Evolutionary conservation across 257 asterid genomes (phyloP).

Genomic region (Striga asiatica): DNA sequence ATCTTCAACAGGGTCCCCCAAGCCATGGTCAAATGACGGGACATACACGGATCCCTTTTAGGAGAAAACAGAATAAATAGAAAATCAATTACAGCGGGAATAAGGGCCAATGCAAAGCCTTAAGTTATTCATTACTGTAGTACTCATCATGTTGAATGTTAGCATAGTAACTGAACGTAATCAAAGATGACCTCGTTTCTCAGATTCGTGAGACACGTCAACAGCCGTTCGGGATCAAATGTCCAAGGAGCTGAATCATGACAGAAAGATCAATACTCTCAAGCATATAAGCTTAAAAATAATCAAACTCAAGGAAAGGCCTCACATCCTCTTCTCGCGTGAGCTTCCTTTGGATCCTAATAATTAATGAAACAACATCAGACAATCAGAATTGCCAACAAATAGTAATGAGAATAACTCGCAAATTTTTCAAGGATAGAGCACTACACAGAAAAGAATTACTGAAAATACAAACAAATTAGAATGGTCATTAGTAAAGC

Average conservation of each 20-base stretch:
- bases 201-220: conserved; percentile 52
- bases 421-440: not conserved
- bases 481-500: not conserved
- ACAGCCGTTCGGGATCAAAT: conserved; percentile 61
- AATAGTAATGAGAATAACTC: not conserved
- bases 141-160: not conserved
- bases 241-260: conserved; percentile 90
- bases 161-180: not conserved
- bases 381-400: conserved; percentile 13
- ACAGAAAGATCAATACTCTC: conserved; percentile 15
- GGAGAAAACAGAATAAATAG: conserved; percentile 5
- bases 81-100: conserved; percentile 7
- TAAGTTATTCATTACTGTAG: not conserved
- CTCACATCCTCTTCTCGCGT: conserved; percentile 94
- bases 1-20: conserved; percentile 95
- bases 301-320: conserved; percentile 11
- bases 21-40: conserved; percentile 94
- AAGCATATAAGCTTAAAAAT: conserved; percentile 7
- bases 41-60: conserved; percentile 71
- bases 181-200: conserved; percentile 44
- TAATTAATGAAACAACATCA: conserved; percentile 20
- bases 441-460: not conserved
- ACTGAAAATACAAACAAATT: not conserved
- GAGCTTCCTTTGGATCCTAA: conserved; percentile 92
- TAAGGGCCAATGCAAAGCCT: not conserved